A percentile compares a stretch with the other conserved stretches of the same genome.
phyloP scores from a whole-genome alignment of 2,329 filamentous ascomycete genomes.

The Colletotrichum chlorophyti region DNA sequence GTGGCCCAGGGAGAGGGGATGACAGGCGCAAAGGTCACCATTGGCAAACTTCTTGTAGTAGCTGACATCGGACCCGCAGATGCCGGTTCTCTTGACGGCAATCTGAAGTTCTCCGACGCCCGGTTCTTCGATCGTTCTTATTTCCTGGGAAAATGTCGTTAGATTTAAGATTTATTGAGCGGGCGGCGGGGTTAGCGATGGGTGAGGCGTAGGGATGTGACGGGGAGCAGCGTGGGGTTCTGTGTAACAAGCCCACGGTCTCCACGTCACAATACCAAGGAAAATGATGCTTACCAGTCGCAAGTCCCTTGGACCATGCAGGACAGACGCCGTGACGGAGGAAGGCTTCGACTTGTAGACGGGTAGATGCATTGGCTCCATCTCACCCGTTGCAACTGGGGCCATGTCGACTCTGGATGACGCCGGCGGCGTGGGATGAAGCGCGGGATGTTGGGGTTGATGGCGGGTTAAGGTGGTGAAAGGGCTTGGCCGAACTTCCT shows the following conservation, averaged over 20 bases:
- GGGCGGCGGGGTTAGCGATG: background rate
- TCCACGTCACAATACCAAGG: constrained; percentile 14
- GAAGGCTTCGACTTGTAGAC: constrained; percentile 47
- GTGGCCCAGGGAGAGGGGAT: constrained; percentile 70
- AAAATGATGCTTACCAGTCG: constrained; percentile 56
- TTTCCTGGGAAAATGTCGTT: constrained; percentile 50
- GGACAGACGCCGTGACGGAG: constrained; percentile 59
- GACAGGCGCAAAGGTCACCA: constrained; percentile 71
- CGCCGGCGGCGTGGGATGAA: constrained; percentile 42
- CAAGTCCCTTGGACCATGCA: constrained; percentile 63
- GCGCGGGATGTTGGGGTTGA: constrained; percentile 35
- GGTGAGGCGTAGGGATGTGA: constrained; percentile 8
- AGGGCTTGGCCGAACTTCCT: constrained; percentile 30
- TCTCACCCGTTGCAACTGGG: constrained; percentile 55
- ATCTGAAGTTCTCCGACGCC: constrained; percentile 66
- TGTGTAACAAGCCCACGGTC: constrained; percentile 37
- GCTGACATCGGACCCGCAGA: constrained; percentile 74
- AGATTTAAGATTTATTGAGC: constrained; percentile 23
- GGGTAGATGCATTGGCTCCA: constrained; percentile 51
- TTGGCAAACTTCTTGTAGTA: constrained; percentile 79
- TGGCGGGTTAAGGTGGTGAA: constrained; percentile 20
- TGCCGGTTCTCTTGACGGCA: constrained; percentile 69
- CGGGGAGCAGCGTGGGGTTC: constrained; percentile 31
- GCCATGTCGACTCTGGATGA: constrained; percentile 48
- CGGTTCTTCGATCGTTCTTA: constrained; percentile 54